A percentile compares a stretch with the other conserved stretches of the same genome.
Conservation (phyloP, 2,329 filamentous ascomycete genomes). For the Colletotrichum chrysophilum region DNA sequence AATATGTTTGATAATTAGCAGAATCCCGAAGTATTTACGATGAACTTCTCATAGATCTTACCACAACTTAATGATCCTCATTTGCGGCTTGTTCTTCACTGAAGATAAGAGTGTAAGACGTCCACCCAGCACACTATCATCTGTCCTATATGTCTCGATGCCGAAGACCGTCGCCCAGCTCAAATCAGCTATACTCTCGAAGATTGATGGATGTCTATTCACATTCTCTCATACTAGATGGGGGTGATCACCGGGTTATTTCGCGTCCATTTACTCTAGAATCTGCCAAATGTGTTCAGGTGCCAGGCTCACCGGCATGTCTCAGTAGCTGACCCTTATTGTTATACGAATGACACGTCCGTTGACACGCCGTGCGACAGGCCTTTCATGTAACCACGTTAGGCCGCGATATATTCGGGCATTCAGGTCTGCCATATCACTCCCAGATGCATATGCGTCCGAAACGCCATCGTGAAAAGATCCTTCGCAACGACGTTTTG, state of each 20-base stretch:
- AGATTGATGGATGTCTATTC: neutral
- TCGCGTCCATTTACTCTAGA: neutral
- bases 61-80: neutral
- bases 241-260: neutral
- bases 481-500: neutral
- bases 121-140: rapidly evolving
- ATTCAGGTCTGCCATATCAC: neutral
- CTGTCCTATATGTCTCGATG: neutral
- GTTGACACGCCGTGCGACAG: neutral
- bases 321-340: neutral
- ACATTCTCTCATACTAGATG: neutral
- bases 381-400: neutral
- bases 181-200: rapidly evolving
- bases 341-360: neutral
- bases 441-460: neutral
- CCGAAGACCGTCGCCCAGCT: neutral
- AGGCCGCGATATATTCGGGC: neutral
- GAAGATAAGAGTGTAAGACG: neutral
- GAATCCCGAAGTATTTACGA: neutral
- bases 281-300: neutral
- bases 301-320: neutral
- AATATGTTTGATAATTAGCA: neutral
- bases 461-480: neutral
- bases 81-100: neutral
- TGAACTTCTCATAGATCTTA: rapidly evolving